phyloP scores from a whole-genome alignment of 2,329 filamentous ascomycete genomes.

The Esteya vermicola region DNA sequence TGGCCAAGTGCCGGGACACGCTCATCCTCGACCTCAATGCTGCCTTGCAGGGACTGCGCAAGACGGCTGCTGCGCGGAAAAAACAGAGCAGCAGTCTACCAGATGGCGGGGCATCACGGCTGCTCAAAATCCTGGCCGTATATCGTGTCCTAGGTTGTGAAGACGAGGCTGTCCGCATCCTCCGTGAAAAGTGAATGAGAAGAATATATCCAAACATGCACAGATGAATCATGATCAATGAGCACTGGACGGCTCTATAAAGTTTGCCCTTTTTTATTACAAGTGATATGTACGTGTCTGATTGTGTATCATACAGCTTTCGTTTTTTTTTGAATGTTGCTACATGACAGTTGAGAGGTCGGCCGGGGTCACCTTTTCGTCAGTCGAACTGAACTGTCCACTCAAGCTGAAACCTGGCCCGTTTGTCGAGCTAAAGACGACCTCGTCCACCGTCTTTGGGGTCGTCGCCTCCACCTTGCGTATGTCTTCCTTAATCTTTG shows the following conservation, averaged over 20 bases:
- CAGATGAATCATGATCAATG: neutral
- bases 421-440: constrained; percentile 76
- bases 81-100: constrained; percentile 7
- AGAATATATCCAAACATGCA: neutral
- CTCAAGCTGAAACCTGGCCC: constrained; percentile 77
- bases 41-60: constrained; percentile 28
- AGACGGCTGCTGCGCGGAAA: no score
- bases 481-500: constrained; percentile 66
- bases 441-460: constrained; percentile 57
- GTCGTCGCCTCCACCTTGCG: constrained; percentile 38
- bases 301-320: no score
- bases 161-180: constrained; percentile 33
- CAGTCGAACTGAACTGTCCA: constrained; percentile 55
- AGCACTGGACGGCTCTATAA: no score
- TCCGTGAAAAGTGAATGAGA: constrained; percentile 27
- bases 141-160: constrained; percentile 39
- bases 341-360: constrained; percentile 42
- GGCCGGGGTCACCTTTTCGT: constrained; percentile 38
- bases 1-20: constrained; percentile 39
- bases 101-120: constrained; percentile 25
- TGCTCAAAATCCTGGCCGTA: constrained; percentile 37
- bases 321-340: no score
- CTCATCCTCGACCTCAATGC: constrained; percentile 40
- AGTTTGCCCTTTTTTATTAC: no score
- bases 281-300: neutral